Evolutionary conservation across 768 basidiomycete species (phyloP).

Genomic region (Rhodotorula paludigena): DNA sequence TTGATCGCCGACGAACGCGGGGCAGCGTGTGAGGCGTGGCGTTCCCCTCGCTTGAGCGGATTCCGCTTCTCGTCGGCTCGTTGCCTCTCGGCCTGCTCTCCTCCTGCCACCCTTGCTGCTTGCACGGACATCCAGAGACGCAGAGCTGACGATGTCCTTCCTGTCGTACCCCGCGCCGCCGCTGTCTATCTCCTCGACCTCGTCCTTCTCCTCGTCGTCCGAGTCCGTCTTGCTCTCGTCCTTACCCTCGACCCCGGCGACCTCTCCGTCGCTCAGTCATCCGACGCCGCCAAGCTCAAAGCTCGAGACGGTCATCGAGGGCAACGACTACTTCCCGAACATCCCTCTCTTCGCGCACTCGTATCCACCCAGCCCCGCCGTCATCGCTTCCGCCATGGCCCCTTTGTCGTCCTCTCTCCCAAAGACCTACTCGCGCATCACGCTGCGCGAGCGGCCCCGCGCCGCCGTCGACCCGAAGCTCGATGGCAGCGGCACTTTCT

Average conservation of each 20-base stretch:
- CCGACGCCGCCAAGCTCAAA: too few relatives aligned
- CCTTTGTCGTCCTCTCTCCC: constrained; percentile 5
- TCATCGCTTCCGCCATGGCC: neutral
- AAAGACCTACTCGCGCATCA: constrained; percentile 48
- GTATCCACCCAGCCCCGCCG: neutral
- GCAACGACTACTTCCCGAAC: too few relatives aligned
- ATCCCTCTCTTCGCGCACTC: neutral
- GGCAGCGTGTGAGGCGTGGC: too few relatives aligned
- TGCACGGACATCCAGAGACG: too few relatives aligned
- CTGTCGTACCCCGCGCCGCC: neutral
- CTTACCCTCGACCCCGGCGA: neutral
- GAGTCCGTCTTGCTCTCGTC: neutral
- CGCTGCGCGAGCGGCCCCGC: constrained; percentile 69
- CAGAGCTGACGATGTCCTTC: neutral
- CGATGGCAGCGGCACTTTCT: constrained; percentile 57
- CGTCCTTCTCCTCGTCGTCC: neutral
- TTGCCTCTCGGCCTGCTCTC: neutral
- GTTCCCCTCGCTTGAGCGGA: too few relatives aligned
- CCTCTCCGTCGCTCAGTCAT: neutral
- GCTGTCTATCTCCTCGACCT: neutral
- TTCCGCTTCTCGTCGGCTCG: neutral
- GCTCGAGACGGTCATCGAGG: too few relatives aligned
- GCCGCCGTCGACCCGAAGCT: constrained; percentile 53
- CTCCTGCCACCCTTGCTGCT: neutral
- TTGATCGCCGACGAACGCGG: too few relatives aligned